Conservation (phyloP, 352 stramenopile genomes). For the Aphanomyces cochlioides region DNA sequence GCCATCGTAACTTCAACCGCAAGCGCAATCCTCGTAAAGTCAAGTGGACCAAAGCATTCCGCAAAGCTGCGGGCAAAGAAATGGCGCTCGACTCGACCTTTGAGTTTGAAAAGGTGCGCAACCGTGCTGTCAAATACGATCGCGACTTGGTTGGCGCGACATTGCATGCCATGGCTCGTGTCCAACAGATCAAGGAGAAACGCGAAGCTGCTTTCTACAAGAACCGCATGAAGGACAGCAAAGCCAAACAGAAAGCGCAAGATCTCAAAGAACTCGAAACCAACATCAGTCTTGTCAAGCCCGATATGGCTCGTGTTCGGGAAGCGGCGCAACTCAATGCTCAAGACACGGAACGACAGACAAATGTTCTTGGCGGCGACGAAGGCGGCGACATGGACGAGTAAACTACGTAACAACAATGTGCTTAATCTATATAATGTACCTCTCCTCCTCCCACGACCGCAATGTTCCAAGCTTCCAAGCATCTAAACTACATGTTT, state of each 20-base stretch:
- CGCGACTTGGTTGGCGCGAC: constrained; percentile 98
- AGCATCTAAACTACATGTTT: too few species aligned
- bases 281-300: constrained; percentile 83
- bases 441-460: not conserved
- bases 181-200: constrained; percentile 96
- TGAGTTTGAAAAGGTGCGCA: constrained; percentile 99
- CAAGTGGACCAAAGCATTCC: constrained; percentile 99
- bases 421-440: constrained; percentile 19
- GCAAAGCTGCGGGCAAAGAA: constrained; percentile 97
- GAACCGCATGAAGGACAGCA: constrained; percentile 93
- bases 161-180: constrained; percentile 97
- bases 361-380: constrained; percentile 26
- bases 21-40: constrained; percentile 99
- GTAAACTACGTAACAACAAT: constrained; percentile 13
- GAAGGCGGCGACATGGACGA: constrained; percentile 29
- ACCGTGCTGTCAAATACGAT: constrained; percentile 99
- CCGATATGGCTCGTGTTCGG: constrained; percentile 61
- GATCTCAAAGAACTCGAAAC: constrained; percentile 80
- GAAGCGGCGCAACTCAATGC: constrained; percentile 73
- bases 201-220: constrained; percentile 97
- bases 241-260: constrained; percentile 70
- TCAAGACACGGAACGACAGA: constrained; percentile 24
- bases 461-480: not conserved
- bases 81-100: constrained; percentile 99
- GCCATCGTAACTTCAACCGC: constrained; percentile 99